Conservation (phyloP, 345 rosid genomes). For the Cardamine resedifolia region DNA sequence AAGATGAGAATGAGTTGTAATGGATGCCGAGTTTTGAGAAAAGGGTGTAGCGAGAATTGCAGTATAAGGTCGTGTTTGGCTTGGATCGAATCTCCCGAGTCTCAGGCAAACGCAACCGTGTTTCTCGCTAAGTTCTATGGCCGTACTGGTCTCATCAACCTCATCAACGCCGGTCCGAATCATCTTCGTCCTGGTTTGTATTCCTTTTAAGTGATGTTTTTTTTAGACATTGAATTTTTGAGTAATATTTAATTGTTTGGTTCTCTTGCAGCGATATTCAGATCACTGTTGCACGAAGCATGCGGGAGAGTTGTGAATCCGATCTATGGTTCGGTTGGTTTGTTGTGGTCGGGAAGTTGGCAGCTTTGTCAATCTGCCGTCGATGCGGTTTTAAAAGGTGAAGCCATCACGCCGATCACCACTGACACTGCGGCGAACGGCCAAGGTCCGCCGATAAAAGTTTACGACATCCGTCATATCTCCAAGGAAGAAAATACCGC, state of each 20-base stretch:
- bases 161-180: neutral
- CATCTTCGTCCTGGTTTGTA: conserved; percentile 14
- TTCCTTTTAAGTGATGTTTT: neutral
- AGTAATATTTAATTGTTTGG: neutral
- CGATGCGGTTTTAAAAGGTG: conserved; percentile 76
- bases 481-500: conserved; percentile 66
- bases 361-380: conserved; percentile 91
- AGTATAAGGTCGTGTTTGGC: neutral
- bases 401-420: conserved; percentile 66
- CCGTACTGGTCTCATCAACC: conserved; percentile 5
- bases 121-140: conserved; percentile 19
- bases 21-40: conserved; percentile 19
- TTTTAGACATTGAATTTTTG: too few species aligned
- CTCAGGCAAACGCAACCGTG: conserved; percentile 1
- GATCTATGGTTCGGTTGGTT: conserved; percentile 88
- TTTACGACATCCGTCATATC: conserved; percentile 82
- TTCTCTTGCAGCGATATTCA: conserved; percentile 60
- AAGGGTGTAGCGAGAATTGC: neutral
- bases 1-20: conserved; percentile 15
- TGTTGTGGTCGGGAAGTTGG: conserved; percentile 91
- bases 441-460: conserved; percentile 74
- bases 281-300: conserved; percentile 91
- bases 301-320: conserved; percentile 96
- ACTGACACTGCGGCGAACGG: conserved; percentile 67
- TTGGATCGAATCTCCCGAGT: conserved; percentile 1